Evolutionary conservation across 148 eudicot genomes (phyloP).

Genomic region (Mesembryanthemum crystallinum): DNA sequence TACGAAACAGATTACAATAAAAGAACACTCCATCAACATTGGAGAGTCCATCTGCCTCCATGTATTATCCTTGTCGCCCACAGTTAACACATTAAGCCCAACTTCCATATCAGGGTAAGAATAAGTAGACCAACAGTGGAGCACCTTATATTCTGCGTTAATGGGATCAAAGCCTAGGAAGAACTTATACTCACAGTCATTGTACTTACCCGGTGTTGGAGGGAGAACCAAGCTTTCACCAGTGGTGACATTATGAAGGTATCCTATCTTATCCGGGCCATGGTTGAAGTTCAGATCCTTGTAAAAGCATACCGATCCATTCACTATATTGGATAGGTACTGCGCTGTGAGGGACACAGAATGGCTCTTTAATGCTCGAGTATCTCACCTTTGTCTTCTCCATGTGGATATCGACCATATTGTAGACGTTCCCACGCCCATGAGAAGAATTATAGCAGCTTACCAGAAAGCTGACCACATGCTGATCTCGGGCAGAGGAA

Average conservation of each 20-base stretch:
- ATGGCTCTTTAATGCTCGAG: no score
- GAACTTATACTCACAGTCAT: not conserved
- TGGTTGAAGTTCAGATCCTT: no score
- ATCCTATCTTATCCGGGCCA: not conserved
- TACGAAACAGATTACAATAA: no score
- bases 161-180: not conserved
- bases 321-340: not conserved
- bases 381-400: no score
- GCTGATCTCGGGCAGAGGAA: not conserved
- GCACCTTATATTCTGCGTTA: not conserved
- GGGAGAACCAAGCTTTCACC: not conserved
- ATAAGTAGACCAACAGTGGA: not conserved
- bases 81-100: not conserved
- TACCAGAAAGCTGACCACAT: no score
- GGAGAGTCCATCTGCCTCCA: not conserved
- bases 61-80: not conserved
- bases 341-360: no score
- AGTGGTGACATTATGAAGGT: not conserved
- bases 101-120: no score
- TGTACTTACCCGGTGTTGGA: not conserved
- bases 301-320: conserved; percentile 6
- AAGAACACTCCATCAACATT: no score
- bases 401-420: no score
- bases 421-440: no score
- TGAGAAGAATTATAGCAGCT: no score